Evolutionary conservation across 495 filamentous ascomycete genomes (phyloP).

Genomic region (Neurospora sp.): DNA sequence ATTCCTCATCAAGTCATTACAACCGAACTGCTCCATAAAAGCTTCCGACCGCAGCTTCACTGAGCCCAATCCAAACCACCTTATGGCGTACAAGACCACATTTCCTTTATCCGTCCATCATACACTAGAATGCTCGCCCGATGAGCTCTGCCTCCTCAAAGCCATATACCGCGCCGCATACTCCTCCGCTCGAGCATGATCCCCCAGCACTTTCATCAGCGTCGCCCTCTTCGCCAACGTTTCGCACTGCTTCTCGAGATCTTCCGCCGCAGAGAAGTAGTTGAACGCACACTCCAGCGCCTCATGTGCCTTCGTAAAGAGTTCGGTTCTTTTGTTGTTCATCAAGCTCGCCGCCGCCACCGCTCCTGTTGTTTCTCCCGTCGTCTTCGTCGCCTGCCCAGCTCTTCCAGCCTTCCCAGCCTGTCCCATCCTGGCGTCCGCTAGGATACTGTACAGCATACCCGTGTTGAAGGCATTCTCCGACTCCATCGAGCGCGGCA

Average conservation of each 20-base stretch:
- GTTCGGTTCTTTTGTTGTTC: slow-evolving; percentile 39
- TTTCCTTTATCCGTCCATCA: not conserved
- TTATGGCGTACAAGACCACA: not conserved
- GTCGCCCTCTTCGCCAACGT: slow-evolving; percentile 82
- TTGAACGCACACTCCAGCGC: slow-evolving; percentile 55
- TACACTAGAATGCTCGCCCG: not conserved
- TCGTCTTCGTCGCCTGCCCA: slow-evolving; percentile 16
- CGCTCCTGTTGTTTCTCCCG: not conserved
- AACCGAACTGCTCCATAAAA: not conserved
- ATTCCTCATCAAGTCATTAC: not conserved
- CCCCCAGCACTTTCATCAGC: slow-evolving; percentile 64
- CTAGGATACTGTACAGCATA: slow-evolving; percentile 62
- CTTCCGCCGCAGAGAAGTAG: slow-evolving; percentile 63
- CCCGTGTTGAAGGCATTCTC: slow-evolving; percentile 57
- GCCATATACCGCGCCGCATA: slow-evolving; percentile 62
- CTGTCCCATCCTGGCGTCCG: slow-evolving; percentile 75
- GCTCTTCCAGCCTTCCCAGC: slow-evolving; percentile 42
- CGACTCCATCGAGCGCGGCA: slow-evolving; percentile 76
- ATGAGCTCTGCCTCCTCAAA: slow-evolving; percentile 33
- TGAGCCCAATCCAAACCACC: not conserved
- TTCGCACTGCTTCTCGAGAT: slow-evolving; percentile 65
- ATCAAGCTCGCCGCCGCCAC: not conserved
- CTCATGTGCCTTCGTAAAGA: slow-evolving; percentile 53
- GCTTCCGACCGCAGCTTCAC: not conserved
- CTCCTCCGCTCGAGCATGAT: slow-evolving; percentile 61